A percentile compares a stretch with the other conserved stretches of the same genome.
Conservation (phyloP, 768 basidiomycete species). For the Boletus bicolor region DNA sequence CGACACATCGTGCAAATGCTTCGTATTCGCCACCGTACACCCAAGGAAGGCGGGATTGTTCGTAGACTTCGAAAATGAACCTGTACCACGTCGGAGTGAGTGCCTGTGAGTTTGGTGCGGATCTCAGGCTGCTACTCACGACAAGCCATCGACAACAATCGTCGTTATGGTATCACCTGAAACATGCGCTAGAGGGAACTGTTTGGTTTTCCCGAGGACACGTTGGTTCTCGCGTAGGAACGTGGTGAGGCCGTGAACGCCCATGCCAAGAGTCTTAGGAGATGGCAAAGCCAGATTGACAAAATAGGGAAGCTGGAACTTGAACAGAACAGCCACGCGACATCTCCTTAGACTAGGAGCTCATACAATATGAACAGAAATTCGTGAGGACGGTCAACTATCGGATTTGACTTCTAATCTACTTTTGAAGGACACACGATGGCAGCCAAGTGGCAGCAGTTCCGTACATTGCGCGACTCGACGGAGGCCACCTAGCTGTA, state of each 20-base stretch:
- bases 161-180: conserved; percentile 31
- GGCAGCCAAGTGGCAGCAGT: conserved; percentile 3
- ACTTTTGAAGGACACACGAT: conserved; percentile 2
- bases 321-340: neutral
- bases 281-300: neutral
- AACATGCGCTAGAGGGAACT: conserved; percentile 20
- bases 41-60: conserved; percentile 66
- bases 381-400: neutral
- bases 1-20: conserved; percentile 49
- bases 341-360: neutral
- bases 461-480: too few relatives aligned
- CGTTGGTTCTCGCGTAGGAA: conserved; percentile 47
- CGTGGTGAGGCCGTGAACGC: conserved; percentile 51
- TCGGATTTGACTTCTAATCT: neutral
- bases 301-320: neutral
- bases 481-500: conserved; percentile 9
- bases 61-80: conserved; percentile 70
- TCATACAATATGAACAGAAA: neutral
- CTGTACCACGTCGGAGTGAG: conserved; percentile 36
- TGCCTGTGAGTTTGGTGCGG: conserved; percentile 1
- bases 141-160: conserved; percentile 82
- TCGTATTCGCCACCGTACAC: conserved; percentile 82
- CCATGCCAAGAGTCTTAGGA: conserved; percentile 34
- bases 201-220: conserved; percentile 36
- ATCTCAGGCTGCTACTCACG: conserved; percentile 51